A percentile compares a stretch with the other conserved stretches of the same genome.
phyloP scores from a whole-genome alignment of 805 yeast species.

The Zygotorulaspora florentina region DNA sequence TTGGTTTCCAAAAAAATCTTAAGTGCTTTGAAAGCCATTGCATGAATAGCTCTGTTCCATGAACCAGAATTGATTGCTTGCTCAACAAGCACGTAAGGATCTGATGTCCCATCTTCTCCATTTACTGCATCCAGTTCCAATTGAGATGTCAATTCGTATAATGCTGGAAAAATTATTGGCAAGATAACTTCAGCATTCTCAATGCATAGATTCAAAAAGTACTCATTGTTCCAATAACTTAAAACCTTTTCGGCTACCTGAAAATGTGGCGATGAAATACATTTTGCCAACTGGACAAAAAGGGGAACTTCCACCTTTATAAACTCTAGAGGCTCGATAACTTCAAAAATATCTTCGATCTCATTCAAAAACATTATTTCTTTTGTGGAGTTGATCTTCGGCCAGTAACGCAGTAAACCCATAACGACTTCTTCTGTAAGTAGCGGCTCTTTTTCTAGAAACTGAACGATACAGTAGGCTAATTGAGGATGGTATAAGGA shows the following conservation, averaged over 20 bases:
- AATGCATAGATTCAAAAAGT: slow-evolving; percentile 81
- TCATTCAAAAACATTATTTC: slow-evolving; percentile 95
- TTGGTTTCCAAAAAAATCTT: slow-evolving; percentile 91
- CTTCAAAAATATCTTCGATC: slow-evolving; percentile 94
- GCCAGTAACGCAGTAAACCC: slow-evolving; percentile 94
- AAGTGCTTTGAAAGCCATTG: slow-evolving; percentile 84
- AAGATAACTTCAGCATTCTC: slow-evolving; percentile 89
- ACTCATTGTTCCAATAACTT: slow-evolving; percentile 92
- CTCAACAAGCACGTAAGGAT: slow-evolving; percentile 37
- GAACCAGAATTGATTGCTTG: slow-evolving; percentile 49
- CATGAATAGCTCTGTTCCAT: slow-evolving; percentile 93
- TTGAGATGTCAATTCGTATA: slow-evolving; percentile 73
- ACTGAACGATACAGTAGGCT: slow-evolving; percentile 95
- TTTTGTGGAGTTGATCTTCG: slow-evolving; percentile 89
- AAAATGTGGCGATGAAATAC: slow-evolving; percentile 92
- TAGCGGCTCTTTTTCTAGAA: slow-evolving; percentile 87
- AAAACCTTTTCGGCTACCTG: slow-evolving; percentile 95
- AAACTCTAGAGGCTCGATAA: slow-evolving; percentile 90
- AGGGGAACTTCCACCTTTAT: slow-evolving; percentile 87
- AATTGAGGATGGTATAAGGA: slow-evolving; percentile 93
- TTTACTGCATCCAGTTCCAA: slow-evolving; percentile 32
- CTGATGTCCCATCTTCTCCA: slow-evolving; percentile 29
- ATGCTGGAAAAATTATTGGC: slow-evolving; percentile 86
- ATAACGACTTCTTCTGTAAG: slow-evolving; percentile 94
- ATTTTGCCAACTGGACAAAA: slow-evolving; percentile 88